Base-by-base conservation (phyloP, 1,284 basidiomycete genomes). In the Cutaneotrichosporon curvatum region DNA sequence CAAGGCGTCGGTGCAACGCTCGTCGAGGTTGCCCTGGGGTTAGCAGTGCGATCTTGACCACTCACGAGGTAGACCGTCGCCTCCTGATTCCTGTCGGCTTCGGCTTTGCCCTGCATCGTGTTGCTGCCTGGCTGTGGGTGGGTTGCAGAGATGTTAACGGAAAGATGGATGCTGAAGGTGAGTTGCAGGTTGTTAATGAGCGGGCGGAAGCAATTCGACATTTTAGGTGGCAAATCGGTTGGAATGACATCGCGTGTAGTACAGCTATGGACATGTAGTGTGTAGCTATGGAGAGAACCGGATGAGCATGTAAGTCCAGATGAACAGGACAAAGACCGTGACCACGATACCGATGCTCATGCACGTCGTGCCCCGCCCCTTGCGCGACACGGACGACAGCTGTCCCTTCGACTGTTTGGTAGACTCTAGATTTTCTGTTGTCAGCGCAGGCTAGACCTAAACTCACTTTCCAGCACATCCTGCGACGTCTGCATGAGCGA, bases 1-100 rank as follows among this genome's bases (percentile, higher is more conserved):
- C 55, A 98, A 77, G 37, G 91, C 87, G 69, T 98, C 94, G 8
- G 87, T 81, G 63, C 87, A 90, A 47, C 89, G 80, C 70, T 97
- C 95, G 64, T 98, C 94, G 31, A 98, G 79, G 70, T 98, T 98
- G 54, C 94, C 94, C 90, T 94, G 56, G 6, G 15, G 48, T 53
- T 25, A 53, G 45, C 43, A 11, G 2, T 9, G 10, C 4, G 10
- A 2, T 16, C 4, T 16, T 7, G 1, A 19, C 3, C 28, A 15
- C 11, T 18, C 12, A 88, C 90, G 54, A 95, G 75, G 67, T 95
- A 95, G 4, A 94, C 88, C 0, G 91, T 95, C 2, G 90, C 90
- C 70, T 95, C 91, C 65, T 92, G 88, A 67, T 92, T 92, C 62
- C 88, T 80, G 73, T 92, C 88, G 45, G 68, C 64, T 71, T 92